Base-by-base conservation (phyloP, 345 rosid species). In the Aquilaria malaccensis region DNA sequence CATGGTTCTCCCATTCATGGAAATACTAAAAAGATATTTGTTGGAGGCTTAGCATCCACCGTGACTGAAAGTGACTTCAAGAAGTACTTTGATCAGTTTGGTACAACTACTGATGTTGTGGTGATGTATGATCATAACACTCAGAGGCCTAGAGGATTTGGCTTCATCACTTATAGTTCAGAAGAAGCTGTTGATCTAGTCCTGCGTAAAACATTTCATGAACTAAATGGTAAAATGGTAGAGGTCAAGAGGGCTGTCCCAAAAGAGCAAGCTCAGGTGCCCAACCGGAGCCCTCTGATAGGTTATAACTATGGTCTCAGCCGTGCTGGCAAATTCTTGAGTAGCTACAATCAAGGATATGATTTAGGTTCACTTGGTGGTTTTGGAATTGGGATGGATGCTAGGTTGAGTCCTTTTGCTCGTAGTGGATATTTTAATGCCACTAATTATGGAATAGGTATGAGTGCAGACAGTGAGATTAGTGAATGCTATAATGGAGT, bases 101-200 rank as follows among this genome's bases (percentile, higher is more conserved):
- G 99, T 67, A 79, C 64, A 37, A 83, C 87, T 57, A 81, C 86
- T 29, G 99, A 94, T 65, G 97, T 90, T 66, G 97, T 90, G 55
- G 97, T 94, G 52, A 94, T 94, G 99, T 90, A 94, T 69, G 99
- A 94, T 76, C 99, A 94, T 78, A 94, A 88, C 61, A 94, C 97
- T 30, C 97, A 86, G 66, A 81, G 99, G 74, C 99, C 97, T 63
- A 85, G 99, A 82, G 99, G 99, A 55, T 94, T 90, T 63, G 97
- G 99, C 68, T 94, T 94, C 89, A 94, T 94, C 67, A 90, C 99
- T 48, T 94, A 74, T 68, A 97, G 90, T 76, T 74, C 87, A 0
- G 97, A 94, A 68, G 99, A 94, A 59, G 84, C 99, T 31, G 96
- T 94, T 53, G 97, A 94, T 49, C 73, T 81, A 72, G 99, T 88